phyloP scores from a whole-genome alignment of 148 eudicot species.

The Rhododendron henanense region DNA sequence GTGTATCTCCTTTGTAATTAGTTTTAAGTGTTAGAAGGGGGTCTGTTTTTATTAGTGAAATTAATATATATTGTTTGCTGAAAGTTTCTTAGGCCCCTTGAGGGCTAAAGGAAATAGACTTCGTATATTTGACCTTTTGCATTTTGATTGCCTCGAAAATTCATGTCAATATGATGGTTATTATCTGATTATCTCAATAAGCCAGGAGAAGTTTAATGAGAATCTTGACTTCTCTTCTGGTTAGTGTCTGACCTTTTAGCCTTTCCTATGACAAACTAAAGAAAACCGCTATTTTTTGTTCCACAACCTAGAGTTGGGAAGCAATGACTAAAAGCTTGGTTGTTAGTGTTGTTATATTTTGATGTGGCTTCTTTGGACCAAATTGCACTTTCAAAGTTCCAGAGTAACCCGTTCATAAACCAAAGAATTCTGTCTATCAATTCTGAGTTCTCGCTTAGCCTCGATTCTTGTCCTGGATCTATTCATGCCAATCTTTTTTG shows the following conservation, averaged over 20 bases:
- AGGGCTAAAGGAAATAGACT: not conserved
- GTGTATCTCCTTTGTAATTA: not conserved
- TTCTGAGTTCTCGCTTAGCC: not conserved
- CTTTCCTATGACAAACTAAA: not conserved
- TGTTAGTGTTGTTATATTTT: not conserved
- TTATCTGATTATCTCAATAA: not conserved
- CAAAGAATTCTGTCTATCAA: not conserved
- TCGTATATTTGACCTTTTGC: not conserved
- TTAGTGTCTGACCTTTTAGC: not conserved
- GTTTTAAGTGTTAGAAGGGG: not conserved
- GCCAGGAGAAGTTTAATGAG: not conserved
- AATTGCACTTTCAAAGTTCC: not conserved
- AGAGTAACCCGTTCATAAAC: not conserved
- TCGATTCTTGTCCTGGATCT: not conserved
- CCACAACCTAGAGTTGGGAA: not conserved
- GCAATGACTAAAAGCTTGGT: not conserved
- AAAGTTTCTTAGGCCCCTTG: not conserved
- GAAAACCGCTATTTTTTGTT: not conserved
- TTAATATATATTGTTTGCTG: not conserved
- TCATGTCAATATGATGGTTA: not conserved
- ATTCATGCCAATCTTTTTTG: not conserved
- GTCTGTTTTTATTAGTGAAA: not conserved
- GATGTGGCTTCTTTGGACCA: constrained; percentile 1
- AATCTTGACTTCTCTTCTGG: not conserved
- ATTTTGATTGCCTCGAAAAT: not conserved